Evolutionary conservation across 1,139 yeast species (phyloP), one percentile per base, ranked within the genome.

Genomic region (Entelexis sorbosivorans): DNA sequence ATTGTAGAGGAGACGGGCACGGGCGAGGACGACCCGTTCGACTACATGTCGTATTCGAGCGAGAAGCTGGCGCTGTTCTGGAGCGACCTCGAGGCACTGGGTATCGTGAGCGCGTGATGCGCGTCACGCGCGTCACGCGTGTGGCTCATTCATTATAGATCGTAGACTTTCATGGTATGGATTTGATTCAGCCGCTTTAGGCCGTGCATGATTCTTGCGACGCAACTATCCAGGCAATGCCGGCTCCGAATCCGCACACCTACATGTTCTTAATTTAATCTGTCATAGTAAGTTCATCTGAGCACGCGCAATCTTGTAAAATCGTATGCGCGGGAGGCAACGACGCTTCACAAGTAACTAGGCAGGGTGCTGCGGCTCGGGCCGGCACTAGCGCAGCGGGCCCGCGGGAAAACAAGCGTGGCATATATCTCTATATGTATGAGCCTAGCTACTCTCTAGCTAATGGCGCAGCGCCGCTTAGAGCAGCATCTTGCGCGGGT

Each of bases 401-500:
- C 4, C 24, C 24, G 4, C 6, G 6, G 24, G 6, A 4, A 6
- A 22, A 22, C 7, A 38, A 10, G 40, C 17, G 9, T 13, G 16
- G 40, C 20, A 17, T 35, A 35, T 17, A 4, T 17, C 14, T 35
- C 38, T 35, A 35, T 35, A 35, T 35, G 38, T 35, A 35, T 35
- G 7, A 35, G 24, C 38, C 24, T n/a, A n/a, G n/a, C n/a, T n/a
- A n/a, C n/a, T 1, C 16, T 19, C n/a, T 35, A 32, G 11, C 32
- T 29, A 29, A 11, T n/a, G n/a, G 14, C 6, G 32, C 26, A 7
- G 20, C 9, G 19, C n/a, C 68, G 82, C 36, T 34, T 49, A 51
- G 8, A 91, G 77, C 68, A 91, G 78, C 98, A 91, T 91, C 78
- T 87, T 91, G 78, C 96, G 84, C 71, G 99, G 99, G 70, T 91